A percentile compares a stretch with the other conserved stretches of the same genome.
Conservation (phyloP, 2,329 filamentous ascomycete species). For the Colletotrichum tropicale region DNA sequence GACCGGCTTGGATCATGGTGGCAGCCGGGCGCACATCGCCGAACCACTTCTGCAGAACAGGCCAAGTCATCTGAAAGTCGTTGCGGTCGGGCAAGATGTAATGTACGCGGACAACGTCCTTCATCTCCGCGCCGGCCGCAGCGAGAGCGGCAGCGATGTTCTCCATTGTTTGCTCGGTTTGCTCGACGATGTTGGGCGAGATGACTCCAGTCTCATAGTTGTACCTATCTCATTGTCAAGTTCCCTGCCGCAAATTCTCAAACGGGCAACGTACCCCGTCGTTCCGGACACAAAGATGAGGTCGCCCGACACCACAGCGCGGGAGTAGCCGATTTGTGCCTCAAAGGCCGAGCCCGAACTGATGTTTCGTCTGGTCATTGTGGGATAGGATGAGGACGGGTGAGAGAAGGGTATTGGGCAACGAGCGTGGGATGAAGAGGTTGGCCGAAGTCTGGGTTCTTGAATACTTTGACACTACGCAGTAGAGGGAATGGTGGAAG, state of each 20-base stretch:
- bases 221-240: conserved; percentile 39
- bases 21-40: conserved; percentile 55
- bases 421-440: not conserved
- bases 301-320: conserved; percentile 55
- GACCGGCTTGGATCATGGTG: conserved; percentile 55
- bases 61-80: conserved; percentile 55
- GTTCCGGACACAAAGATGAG: conserved; percentile 60
- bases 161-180: conserved; percentile 52
- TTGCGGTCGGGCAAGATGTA: conserved; percentile 54
- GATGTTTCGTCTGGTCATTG: conserved; percentile 44
- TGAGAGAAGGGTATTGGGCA: not conserved
- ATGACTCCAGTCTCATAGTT: conserved; percentile 53
- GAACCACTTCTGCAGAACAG: conserved; percentile 53
- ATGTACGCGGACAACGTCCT: conserved; percentile 54
- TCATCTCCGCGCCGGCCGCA: conserved; percentile 45
- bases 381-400: not conserved
- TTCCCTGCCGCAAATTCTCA: not conserved
- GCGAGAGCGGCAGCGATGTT: conserved; percentile 52
- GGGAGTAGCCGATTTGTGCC: conserved; percentile 57
- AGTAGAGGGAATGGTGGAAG: not conserved
- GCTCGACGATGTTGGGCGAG: conserved; percentile 47
- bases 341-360: conserved; percentile 58
- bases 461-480: not conserved
- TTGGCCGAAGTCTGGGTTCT: not conserved
- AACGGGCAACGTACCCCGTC: conserved; percentile 48